A percentile compares a stretch with the other conserved stretches of the same genome.
These are phyloP conservation scores for Aspergillus udagawae DNA, from an alignment of 2,329 filamentous ascomycete species.

Conservation along the genomic window DNA sequence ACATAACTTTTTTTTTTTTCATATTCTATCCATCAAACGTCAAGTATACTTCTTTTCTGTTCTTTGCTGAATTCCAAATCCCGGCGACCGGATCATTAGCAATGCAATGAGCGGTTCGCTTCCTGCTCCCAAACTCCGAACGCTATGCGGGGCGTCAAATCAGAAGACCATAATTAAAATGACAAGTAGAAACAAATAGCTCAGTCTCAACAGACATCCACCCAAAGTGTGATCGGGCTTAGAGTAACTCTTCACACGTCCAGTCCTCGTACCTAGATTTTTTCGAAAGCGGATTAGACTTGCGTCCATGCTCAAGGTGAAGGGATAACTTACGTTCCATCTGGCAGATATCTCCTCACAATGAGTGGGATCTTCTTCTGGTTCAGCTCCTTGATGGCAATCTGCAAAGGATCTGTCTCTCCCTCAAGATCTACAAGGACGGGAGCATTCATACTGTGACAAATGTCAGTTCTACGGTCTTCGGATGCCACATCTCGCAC, in stretches of 20 bases:
- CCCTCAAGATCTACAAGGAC: slow-evolving; percentile 95
- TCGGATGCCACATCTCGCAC: not conserved
- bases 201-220: slow-evolving; percentile 16
- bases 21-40: slow-evolving; percentile 5
- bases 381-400: slow-evolving; percentile 92
- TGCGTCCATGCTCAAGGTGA: not conserved
- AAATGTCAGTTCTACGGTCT: not conserved
- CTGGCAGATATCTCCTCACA: slow-evolving; percentile 89
- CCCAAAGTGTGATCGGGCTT: slow-evolving; percentile 13
- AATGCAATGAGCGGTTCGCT: slow-evolving; percentile 3
- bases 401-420: slow-evolving; percentile 95
- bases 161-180: not conserved
- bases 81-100: slow-evolving; percentile 14
- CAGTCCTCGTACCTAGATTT: slow-evolving; percentile 88
- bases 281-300: slow-evolving; percentile 6
- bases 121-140: slow-evolving; percentile 37
- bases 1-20: slow-evolving; percentile 4
- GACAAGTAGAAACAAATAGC: slow-evolving; percentile 15
- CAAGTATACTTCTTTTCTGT: slow-evolving; percentile 12
- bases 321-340: slow-evolving; percentile 71
- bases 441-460: slow-evolving; percentile 84
- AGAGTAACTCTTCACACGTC: slow-evolving; percentile 92
- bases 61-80: slow-evolving; percentile 8
- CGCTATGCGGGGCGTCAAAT: slow-evolving; percentile 33
- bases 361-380: slow-evolving; percentile 99